Percentiles rank a stretch among this genome's conserved stretches.
These are phyloP conservation scores for Trypanosoma platydactyli DNA, from an alignment of 208 protist genomes.

Conservation along the genomic window DNA sequence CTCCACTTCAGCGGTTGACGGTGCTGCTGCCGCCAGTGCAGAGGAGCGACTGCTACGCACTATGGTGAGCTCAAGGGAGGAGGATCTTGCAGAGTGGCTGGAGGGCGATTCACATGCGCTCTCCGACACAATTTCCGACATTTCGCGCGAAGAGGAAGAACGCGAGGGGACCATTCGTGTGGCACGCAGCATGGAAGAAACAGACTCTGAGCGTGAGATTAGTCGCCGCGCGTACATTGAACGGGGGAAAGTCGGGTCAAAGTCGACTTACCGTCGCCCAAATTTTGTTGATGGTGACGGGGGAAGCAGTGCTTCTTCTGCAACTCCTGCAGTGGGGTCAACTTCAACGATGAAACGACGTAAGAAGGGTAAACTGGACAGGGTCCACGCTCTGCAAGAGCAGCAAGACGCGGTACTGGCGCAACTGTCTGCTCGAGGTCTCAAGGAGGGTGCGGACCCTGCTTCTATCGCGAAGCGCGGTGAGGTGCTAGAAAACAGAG, in stretches of 20 bases:
- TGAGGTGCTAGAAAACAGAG: constrained; percentile 38
- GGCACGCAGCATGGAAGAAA: constrained; percentile 87
- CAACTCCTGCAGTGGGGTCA: constrained; percentile 4
- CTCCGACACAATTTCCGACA: constrained; percentile 69
- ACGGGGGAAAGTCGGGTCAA: constrained; percentile 80
- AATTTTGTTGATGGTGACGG: constrained; percentile 38
- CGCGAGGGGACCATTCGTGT: constrained; percentile 55
- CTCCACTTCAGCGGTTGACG: constrained; percentile 10
- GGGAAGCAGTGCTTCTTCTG: neutral
- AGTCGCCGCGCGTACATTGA: constrained; percentile 87
- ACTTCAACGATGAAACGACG: constrained; percentile 49
- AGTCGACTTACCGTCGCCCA: constrained; percentile 72
- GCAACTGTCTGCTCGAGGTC: constrained; percentile 27
- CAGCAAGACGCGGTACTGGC: constrained; percentile 68
- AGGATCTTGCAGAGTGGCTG: constrained; percentile 51
- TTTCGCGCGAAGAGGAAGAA: constrained; percentile 70
- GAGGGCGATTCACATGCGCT: constrained; percentile 40
- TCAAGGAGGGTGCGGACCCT: constrained; percentile 36
- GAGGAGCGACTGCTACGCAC: constrained; percentile 84
- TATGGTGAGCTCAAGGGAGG: constrained; percentile 79
- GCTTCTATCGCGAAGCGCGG: constrained; percentile 44
- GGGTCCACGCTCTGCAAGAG: constrained; percentile 71
- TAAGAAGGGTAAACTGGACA: constrained; percentile 60
- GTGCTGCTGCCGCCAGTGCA: constrained; percentile 31
- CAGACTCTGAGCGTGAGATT: constrained; percentile 73